Evolutionary conservation across 768 basidiomycete species (phyloP), one percentile per base, ranked within the genome.

Genomic region (Mrakia blollopis): DNA sequence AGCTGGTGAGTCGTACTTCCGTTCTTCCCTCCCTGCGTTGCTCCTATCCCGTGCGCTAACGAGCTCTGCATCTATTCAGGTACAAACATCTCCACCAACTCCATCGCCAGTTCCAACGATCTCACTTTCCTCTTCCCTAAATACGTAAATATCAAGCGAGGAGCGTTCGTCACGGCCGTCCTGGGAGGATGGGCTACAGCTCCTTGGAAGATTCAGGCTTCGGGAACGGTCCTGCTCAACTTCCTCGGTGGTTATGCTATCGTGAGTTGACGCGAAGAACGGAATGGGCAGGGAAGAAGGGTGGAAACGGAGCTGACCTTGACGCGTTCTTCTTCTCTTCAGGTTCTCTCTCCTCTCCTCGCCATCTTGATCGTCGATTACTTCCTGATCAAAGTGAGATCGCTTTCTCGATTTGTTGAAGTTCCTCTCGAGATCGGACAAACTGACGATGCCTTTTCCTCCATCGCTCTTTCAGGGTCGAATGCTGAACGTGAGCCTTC

Each of bases 11-110:
- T n/a, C n/a, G n/a, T n/a, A n/a, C n/a, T n/a, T n/a, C n/a, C n/a
- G n/a, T n/a, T n/a, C n/a, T n/a, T n/a, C n/a, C n/a, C n/a, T n/a
- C n/a, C n/a, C n/a, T n/a, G n/a, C n/a, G n/a, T n/a, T n/a, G n/a
- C n/a, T n/a, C n/a, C n/a, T n/a, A n/a, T n/a, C n/a, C n/a, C n/a
- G n/a, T n/a, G n/a, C n/a, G n/a, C n/a, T n/a, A n/a, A n/a, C n/a
- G n/a, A n/a, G n/a, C n/a, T n/a, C n/a, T n/a, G n/a, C n/a, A n/a
- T n/a, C n/a, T n/a, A n/a, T n/a, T n/a, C n/a, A n/a, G n/a, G n/a
- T 25, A 60, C 72, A 39, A 73, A 73, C 60, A 41, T 73, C 72
- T 60, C 54, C 37, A 73, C 72, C 16, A 73, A 73, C 60, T 28
- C 72, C 28, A 73, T 73, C 72, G 72, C 72, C 6, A 32, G 28